Conservation (phyloP, 1,139 yeast species). For the Protomyces inundatus region DNA sequence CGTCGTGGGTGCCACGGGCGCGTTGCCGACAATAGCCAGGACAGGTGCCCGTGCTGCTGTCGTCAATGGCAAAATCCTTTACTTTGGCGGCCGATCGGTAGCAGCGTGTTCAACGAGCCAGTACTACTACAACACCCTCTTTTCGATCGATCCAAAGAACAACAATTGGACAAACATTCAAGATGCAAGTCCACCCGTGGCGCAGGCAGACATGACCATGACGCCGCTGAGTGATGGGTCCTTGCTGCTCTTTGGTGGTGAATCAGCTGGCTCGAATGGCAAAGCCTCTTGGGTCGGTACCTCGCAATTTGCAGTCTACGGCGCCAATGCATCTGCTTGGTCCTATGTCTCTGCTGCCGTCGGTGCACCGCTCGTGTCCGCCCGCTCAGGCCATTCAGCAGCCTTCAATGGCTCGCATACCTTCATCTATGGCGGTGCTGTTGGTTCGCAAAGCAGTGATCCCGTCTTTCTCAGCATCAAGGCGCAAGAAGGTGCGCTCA, state of each 20-base stretch:
- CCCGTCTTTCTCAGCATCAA: conserved; percentile 12
- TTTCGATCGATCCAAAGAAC: background rate
- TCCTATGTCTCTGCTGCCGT: conserved; percentile 6
- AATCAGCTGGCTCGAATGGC: conserved; percentile 5
- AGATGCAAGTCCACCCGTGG: conserved; percentile 11
- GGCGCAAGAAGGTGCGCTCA: background rate
- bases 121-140: conserved; percentile 17
- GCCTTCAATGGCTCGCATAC: conserved; percentile 18
- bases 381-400: conserved; percentile 22
- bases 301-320: conserved; percentile 8
- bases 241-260: conserved; percentile 11
- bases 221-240: background rate
- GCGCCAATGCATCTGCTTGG: conserved; percentile 3
- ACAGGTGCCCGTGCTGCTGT: conserved; percentile 11
- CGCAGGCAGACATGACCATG: conserved; percentile 20
- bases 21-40: conserved; percentile 7
- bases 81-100: conserved; percentile 19
- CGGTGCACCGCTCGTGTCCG: background rate
- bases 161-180: background rate
- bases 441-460: background rate
- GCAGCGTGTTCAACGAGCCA: conserved; percentile 8
- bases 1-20: background rate
- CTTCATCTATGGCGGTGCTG: conserved; percentile 11
- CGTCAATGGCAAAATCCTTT: background rate
- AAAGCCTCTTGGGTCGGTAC: conserved; percentile 21